A percentile compares a stretch with the other conserved stretches of the same genome.
Conservation (phyloP, 2,329 filamentous ascomycete species). For the Aspergillus niger region DNA sequence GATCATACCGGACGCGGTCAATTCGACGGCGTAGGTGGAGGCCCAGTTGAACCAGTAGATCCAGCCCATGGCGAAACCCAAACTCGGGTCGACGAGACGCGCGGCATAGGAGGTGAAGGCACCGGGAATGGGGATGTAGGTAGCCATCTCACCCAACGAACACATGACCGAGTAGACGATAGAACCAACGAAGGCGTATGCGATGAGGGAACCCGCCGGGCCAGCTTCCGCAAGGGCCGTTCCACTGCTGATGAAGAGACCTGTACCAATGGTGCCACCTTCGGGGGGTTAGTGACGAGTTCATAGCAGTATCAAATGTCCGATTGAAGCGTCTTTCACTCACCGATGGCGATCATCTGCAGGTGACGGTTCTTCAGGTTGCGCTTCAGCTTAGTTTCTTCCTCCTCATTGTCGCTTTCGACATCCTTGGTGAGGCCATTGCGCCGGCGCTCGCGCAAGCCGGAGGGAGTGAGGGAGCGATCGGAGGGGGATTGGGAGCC, state of each 20-base stretch:
- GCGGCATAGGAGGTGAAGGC: constrained; percentile 76
- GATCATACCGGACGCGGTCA: constrained; percentile 70
- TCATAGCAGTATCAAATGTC: neutral
- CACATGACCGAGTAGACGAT: constrained; percentile 76
- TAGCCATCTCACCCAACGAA: constrained; percentile 67
- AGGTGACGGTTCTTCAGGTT: constrained; percentile 26
- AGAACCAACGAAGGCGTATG: constrained; percentile 67
- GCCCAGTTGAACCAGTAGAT: constrained; percentile 80
- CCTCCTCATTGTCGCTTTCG: constrained; percentile 7
- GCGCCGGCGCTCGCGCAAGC: neutral
- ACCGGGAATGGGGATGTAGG: constrained; percentile 73
- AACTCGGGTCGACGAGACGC: constrained; percentile 71
- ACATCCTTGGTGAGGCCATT: neutral
- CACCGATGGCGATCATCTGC: constrained; percentile 29
- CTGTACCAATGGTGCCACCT: constrained; percentile 69
- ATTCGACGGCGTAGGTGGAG: constrained; percentile 70
- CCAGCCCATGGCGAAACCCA: constrained; percentile 78
- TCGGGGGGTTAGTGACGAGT: neutral
- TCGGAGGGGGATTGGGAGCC: neutral
- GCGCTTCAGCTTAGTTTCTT: constrained; percentile 21
- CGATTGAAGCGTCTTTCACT: neutral
- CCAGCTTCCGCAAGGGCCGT: constrained; percentile 63
- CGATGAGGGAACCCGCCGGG: constrained; percentile 66
- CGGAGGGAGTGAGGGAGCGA: neutral
- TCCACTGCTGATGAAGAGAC: constrained; percentile 69